A percentile compares a stretch with the other conserved stretches of the same genome.
These are phyloP conservation scores for Naganishia vishniacii DNA, from an alignment of 768 basidiomycete species.

Conservation along the genomic window DNA sequence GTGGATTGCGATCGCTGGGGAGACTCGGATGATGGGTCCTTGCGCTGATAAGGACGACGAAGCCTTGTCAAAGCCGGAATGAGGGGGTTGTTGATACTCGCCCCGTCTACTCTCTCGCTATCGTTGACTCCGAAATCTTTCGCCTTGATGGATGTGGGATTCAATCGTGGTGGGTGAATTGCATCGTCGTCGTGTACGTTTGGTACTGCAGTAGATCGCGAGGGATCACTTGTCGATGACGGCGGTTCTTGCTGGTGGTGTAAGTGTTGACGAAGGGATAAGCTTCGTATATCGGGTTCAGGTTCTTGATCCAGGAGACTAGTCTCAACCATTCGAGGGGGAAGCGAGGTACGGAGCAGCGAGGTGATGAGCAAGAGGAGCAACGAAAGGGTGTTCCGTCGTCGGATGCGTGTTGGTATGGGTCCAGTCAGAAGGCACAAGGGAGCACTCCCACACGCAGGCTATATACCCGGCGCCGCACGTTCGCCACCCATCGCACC, in stretches of 20 bases:
- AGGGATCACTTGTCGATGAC: too few species aligned
- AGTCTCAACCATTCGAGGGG: conserved; percentile 22
- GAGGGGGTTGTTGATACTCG: not conserved
- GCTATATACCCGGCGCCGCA: not conserved
- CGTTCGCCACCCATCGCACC: not conserved
- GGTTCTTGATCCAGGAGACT: conserved; percentile 24
- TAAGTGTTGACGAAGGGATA: conserved; percentile 17
- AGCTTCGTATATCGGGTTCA: conserved; percentile 27
- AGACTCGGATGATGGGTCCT: not conserved
- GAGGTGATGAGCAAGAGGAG: not conserved
- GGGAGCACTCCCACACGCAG: not conserved
- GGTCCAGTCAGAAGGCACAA: too few species aligned
- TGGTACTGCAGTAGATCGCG: not conserved
- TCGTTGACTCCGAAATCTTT: conserved; percentile 10
- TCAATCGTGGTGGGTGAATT: conserved; percentile 19
- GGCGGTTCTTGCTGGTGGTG: not conserved
- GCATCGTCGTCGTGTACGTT: not conserved
- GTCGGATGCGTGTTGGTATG: too few species aligned
- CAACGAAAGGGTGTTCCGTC: not conserved
- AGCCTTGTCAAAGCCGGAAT: conserved; percentile 3
- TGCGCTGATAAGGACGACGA: not conserved
- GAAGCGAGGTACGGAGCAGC: not conserved
- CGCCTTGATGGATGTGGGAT: conserved; percentile 11
- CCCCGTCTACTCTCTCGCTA: not conserved
- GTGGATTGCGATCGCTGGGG: conserved; percentile 2